Base-by-base conservation (phyloP, 2,329 filamentous ascomycete genomes). In the Fusarium gaditjirri region DNA sequence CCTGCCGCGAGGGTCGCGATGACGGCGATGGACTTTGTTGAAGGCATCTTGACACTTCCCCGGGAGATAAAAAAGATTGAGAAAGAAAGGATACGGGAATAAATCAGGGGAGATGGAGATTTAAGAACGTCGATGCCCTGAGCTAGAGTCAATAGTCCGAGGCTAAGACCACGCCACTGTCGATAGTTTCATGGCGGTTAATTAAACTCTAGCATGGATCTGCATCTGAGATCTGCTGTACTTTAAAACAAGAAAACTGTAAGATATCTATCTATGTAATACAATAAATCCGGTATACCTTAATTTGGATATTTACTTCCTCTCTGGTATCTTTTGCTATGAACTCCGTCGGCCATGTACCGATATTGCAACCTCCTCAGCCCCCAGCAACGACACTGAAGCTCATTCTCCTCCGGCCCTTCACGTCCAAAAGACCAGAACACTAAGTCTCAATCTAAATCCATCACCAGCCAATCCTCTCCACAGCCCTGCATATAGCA, bases 401-500 rank as follows among this genome's bases (percentile, higher is more conserved):
- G 17, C 19, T 29, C 44, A 17, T 16, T n/a, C 6, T 16, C 19
- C 13, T 11, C n/a, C 19, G 4, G 16, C 25, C 25, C 25, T 14
- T 43, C 16, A 19, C 41, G 5, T 27, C 23, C 43, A 19, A 29
- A 29, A 29, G 27, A 9, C 27, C 27, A 29, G 6, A 29, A 13
- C 33, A 35, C 23, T 5, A n/a, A 4, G 29, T 29, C 13, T 47
- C 44, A 41, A 8, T 4, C 19, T 21, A 8, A n/a, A 13, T 8
- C 29, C n/a, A 23, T 25, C 14, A n/a, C 11, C n/a, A 25, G 13
- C 27, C 39, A 56, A 54, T 67, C 85, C 87, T 87, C 87, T 84
- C 86, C 83, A 74, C 86, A 83, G 76, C 85, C 81, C 78, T 80
- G 79, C 86, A 61, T 80, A 65, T 82, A 83, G 85, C 83, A 80